Conservation (phyloP, 2,329 filamentous ascomycete genomes). For the Aspergillus sp. region DNA sequence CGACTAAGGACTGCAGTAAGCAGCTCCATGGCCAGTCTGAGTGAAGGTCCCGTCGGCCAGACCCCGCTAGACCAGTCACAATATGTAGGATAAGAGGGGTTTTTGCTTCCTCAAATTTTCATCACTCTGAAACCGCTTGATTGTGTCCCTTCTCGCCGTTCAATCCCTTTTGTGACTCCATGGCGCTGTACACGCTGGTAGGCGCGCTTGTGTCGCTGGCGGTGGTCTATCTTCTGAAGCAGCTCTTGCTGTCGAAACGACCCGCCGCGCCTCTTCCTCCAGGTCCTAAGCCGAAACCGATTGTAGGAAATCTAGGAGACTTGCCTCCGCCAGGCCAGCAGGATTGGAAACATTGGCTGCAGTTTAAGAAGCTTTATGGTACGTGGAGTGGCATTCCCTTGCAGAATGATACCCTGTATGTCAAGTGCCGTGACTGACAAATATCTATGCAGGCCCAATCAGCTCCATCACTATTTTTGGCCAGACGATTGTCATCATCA, state of each 20-base stretch:
- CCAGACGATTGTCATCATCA: conserved; percentile 30
- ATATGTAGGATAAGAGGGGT: not conserved
- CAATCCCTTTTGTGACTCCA: not conserved
- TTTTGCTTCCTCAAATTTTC: not conserved
- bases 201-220: not conserved
- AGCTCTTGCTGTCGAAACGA: not conserved
- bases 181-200: not conserved
- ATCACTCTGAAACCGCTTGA: not conserved
- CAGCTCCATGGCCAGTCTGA: not conserved
- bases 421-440: too few relatives aligned
- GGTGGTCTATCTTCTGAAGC: not conserved
- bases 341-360: conserved; percentile 4
- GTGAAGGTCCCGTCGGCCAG: too few relatives aligned
- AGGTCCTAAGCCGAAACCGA: conserved; percentile 4
- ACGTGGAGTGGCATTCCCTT: not conserved
- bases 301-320: conserved; percentile 4
- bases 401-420: too few relatives aligned
- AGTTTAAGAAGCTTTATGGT: conserved; percentile 7
- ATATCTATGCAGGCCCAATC: conserved; percentile 21
- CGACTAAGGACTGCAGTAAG: too few relatives aligned
- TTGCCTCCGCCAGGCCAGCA: conserved; percentile 1
- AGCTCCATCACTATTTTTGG: conserved; percentile 33
- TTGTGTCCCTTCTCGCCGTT: not conserved
- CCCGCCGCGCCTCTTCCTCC: not conserved
- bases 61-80: not conserved